These are phyloP conservation scores for Gymnopus androsaceus DNA, from an alignment of 1,284 basidiomycete genomes.

Conservation along the genomic window DNA sequence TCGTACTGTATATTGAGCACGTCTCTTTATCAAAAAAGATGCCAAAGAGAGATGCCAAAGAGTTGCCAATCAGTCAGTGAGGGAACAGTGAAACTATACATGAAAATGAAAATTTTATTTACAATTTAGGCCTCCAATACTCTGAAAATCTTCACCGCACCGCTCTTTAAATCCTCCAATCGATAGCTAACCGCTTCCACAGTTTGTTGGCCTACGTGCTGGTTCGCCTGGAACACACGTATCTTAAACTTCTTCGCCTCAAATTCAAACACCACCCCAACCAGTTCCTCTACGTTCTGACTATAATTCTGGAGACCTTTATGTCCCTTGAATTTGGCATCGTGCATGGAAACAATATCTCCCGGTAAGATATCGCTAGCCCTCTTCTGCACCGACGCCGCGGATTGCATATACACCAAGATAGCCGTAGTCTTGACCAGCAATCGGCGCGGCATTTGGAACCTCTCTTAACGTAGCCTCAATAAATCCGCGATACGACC, in stretches of 20 bases:
- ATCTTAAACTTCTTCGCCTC: constrained; percentile 87
- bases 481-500: constrained; percentile 80
- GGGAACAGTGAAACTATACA: no score
- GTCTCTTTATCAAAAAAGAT: no score
- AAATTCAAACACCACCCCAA: constrained; percentile 80
- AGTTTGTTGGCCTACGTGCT: constrained; percentile 75
- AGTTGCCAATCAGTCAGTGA: no score
- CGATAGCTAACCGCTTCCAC: constrained; percentile 84
- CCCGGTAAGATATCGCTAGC: constrained; percentile 84
- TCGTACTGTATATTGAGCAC: no score
- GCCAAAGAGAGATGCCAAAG: no score
- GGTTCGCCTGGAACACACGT: constrained; percentile 78
- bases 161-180: constrained; percentile 87
- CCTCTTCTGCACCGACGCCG: constrained; percentile 65
- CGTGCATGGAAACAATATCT: constrained; percentile 76
- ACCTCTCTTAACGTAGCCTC: constrained; percentile 62
- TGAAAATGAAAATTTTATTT: neutral
- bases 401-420: constrained; percentile 76
- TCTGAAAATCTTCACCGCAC: constrained; percentile 63
- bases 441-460: constrained; percentile 47
- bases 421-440: constrained; percentile 61
- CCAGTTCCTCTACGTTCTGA: constrained; percentile 61
- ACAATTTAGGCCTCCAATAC: constrained; percentile 34
- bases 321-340: constrained; percentile 86
- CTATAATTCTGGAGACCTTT: constrained; percentile 79